Evolutionary conservation across 495 filamentous ascomycete species (phyloP).

Genomic region (Talaromyces trachyspermus): DNA sequence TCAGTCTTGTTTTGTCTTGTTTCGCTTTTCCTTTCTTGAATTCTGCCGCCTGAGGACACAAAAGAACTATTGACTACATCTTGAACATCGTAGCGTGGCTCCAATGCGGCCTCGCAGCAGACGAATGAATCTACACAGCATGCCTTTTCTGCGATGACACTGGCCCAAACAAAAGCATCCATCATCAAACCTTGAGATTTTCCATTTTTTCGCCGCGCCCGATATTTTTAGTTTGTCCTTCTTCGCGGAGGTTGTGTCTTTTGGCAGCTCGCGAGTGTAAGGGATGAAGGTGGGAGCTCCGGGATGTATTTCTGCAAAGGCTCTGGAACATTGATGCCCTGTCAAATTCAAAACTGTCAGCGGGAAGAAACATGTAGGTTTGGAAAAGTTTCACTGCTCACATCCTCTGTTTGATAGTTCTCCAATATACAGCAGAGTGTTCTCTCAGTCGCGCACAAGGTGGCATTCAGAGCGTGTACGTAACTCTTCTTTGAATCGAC

Average conservation of each 20-base stretch:
- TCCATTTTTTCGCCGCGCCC: slow-evolving; percentile 35
- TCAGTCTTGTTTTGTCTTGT: no score
- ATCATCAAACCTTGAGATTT: slow-evolving; percentile 28
- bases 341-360: slow-evolving; percentile 5
- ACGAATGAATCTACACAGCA: no score
- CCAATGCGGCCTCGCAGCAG: no score
- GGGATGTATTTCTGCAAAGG: slow-evolving; percentile 83
- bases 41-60: no score
- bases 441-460: slow-evolving; percentile 86
- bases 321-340: slow-evolving; percentile 82
- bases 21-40: no score
- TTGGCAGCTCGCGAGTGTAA: slow-evolving; percentile 76
- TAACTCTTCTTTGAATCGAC: slow-evolving; percentile 82
- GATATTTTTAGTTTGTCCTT: slow-evolving; percentile 39
- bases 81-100: no score
- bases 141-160: no score
- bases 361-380: no score
- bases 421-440: slow-evolving; percentile 92
- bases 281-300: slow-evolving; percentile 81
- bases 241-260: slow-evolving; percentile 58
- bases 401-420: slow-evolving; percentile 89
- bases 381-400: slow-evolving; percentile 28
- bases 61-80: no score
- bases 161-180: no score
- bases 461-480: slow-evolving; percentile 88